These are phyloP conservation scores for Ammopiptanthus mongolicus DNA, from an alignment of 306 rosid genomes.

Conservation along the genomic window DNA sequence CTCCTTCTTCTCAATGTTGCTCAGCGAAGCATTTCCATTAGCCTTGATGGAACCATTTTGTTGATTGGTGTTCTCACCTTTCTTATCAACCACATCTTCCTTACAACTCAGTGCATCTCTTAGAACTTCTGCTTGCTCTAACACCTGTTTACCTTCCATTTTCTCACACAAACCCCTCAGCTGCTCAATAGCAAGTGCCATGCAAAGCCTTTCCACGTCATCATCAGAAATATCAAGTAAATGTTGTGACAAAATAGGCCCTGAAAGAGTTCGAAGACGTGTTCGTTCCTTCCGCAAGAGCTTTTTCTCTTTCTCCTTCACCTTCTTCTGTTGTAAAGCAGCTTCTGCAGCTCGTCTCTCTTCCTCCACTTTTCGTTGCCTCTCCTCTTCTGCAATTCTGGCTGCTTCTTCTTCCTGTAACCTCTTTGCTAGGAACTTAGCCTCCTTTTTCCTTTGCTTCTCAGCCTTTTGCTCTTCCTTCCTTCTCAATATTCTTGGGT, in stretches of 20 bases:
- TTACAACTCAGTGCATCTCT: constrained; percentile 46
- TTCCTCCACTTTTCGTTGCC: constrained; percentile 63
- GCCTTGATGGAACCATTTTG: constrained; percentile 54
- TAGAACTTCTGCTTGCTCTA: constrained; percentile 53
- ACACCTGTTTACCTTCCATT: constrained; percentile 55
- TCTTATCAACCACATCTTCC: constrained; percentile 36
- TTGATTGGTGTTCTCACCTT: constrained; percentile 36
- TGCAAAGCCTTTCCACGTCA: constrained; percentile 79
- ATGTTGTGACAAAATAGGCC: constrained; percentile 44
- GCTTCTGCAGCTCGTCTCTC: constrained; percentile 75
- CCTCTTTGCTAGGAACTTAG: constrained; percentile 73
- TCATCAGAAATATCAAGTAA: constrained; percentile 55
- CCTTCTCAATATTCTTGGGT: constrained; percentile 82
- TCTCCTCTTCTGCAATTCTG: constrained; percentile 86
- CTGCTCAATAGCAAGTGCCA: constrained; percentile 53
- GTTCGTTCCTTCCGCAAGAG: constrained; percentile 87
- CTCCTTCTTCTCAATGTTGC: constrained; percentile 74
- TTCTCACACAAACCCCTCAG: constrained; percentile 65
- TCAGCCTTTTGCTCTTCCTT: constrained; percentile 86
- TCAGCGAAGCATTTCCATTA: constrained; percentile 39
- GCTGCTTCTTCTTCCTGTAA: constrained; percentile 90
- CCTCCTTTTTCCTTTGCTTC: constrained; percentile 86
- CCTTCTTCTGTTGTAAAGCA: constrained; percentile 77
- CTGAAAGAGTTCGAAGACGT: constrained; percentile 73
- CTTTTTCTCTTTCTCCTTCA: constrained; percentile 90